Base-by-base conservation (phyloP, 495 filamentous ascomycete genomes). In the Penicillium herquei region DNA sequence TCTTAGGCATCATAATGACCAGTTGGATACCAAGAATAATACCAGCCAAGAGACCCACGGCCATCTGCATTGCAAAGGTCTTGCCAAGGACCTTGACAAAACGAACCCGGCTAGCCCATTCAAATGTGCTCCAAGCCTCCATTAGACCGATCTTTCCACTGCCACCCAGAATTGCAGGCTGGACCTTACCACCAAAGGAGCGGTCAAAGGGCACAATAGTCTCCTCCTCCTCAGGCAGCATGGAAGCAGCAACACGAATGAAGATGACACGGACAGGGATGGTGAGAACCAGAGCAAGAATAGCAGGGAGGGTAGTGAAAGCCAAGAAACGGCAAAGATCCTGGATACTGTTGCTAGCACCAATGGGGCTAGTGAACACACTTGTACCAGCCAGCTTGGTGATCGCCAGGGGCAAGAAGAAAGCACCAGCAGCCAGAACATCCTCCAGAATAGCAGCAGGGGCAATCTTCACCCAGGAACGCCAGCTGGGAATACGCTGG, bases 191-290 rank as follows among this genome's bases (percentile, higher is more conserved):
- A 39, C 78, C 83, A 55, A 89, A 89, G 44, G 77, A 82, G 46
- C 86, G 82, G 71, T 91, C 88, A 50, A 91, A 90, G n/a, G 85
- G 83, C 43, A 91, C 84, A 55, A 92, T 88, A 3, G 83, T 78
- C 67, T 91, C 84, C 44, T 89, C 72, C 26, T 82, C 77, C 52
- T 89, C 86, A 0, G 86, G 77, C 0, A 91, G 81, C 66, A 89
- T 79, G 4, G 85, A 87, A 13, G 88, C 87, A 43, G 90, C 85
- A 18, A 91, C 81, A 51, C 88, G 87, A 55, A 83, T 74, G 39
- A 87, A 79, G 31, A 82, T 81, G 12, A 87, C 85, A 7, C 69
- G 70, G 11, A 82, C 84, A 6, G 88, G 88, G 54, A 91, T 69
- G 43, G 79, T 66, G 44, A 89, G 65, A 33, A 84, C 63, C 41